phyloP scores from a whole-genome alignment of 352 stramenopile genomes.

The Globisporangium ultimum region DNA sequence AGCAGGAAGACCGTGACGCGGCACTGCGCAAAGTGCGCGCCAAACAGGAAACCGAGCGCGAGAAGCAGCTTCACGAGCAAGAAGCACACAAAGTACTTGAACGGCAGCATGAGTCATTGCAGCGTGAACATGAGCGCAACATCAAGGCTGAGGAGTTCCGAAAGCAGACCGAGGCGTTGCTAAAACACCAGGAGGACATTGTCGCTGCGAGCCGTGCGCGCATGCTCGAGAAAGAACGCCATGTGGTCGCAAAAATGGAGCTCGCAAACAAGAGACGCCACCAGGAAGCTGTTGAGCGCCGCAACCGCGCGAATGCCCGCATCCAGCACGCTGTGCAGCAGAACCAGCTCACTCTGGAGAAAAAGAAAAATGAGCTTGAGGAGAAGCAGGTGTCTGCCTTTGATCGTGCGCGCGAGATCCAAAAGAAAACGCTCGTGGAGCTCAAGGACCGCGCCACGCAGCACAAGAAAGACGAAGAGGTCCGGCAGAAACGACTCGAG shows the following conservation, averaged over 20 bases:
- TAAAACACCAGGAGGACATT: slow-evolving; percentile 62
- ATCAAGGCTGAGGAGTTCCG: slow-evolving; percentile 71
- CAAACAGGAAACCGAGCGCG: slow-evolving; percentile 50
- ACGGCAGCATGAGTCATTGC: slow-evolving; percentile 35
- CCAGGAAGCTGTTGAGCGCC: slow-evolving; percentile 48
- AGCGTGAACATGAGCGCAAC: slow-evolving; percentile 53
- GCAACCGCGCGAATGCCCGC: slow-evolving; percentile 44
- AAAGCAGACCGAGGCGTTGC: slow-evolving; percentile 53
- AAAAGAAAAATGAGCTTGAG: slow-evolving; percentile 62
- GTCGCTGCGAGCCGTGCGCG: slow-evolving; percentile 39
- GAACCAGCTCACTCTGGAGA: slow-evolving; percentile 55
- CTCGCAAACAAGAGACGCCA: slow-evolving; percentile 39
- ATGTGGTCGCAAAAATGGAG: slow-evolving; percentile 62
- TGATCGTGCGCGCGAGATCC: slow-evolving; percentile 54
- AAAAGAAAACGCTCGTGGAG: slow-evolving; percentile 50
- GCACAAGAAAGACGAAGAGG: slow-evolving; percentile 61
- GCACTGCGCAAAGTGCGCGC: slow-evolving; percentile 34
- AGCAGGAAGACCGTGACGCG: slow-evolving; percentile 54
- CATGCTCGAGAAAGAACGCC: slow-evolving; percentile 66
- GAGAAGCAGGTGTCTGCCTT: slow-evolving; percentile 49
- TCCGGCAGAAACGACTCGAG: slow-evolving; percentile 65
- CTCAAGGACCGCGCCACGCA: slow-evolving; percentile 56
- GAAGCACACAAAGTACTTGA: slow-evolving; percentile 29
- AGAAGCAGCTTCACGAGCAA: slow-evolving; percentile 41
- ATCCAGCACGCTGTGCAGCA: slow-evolving; percentile 56